A percentile compares a stretch with the other conserved stretches of the same genome.
Evolutionary conservation across 495 filamentous ascomycete genomes (phyloP).

Genomic region (Tuber microsphaerosporum): DNA sequence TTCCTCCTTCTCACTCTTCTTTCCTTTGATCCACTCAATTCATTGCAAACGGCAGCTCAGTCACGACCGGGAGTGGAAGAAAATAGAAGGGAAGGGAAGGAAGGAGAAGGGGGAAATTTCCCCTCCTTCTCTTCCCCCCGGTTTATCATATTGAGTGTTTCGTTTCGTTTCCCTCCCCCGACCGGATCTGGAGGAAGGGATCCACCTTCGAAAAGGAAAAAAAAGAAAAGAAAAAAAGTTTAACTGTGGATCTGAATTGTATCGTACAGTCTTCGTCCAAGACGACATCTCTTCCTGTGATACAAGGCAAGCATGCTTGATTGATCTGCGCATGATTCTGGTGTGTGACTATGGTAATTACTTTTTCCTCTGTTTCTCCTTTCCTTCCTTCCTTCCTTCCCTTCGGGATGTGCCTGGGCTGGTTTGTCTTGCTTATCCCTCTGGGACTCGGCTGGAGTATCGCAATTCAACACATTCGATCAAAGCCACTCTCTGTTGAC

Average conservation of each 20-base stretch:
- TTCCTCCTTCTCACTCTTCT: background rate
- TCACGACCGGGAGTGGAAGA: background rate
- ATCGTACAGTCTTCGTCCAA: background rate
- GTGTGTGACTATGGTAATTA: background rate
- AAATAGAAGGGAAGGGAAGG: background rate
- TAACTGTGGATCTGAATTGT: slow-evolving; percentile 2
- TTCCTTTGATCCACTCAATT: background rate
- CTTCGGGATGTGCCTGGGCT: background rate
- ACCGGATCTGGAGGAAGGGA: background rate
- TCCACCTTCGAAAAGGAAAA: background rate
- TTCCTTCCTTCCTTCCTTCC: background rate
- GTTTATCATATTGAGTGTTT: background rate
- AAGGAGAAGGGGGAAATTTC: background rate
- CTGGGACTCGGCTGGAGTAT: background rate
- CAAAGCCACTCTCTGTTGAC: slow-evolving; percentile 1
- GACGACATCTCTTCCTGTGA: slow-evolving; percentile 1
- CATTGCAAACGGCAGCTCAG: background rate
- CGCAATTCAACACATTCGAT: background rate
- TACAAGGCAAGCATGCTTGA: slow-evolving; percentile 5
- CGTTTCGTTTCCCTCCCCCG: background rate
- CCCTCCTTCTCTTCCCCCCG: background rate
- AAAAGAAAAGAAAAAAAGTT: background rate
- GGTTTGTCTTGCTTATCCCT: background rate
- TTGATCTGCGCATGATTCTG: background rate
- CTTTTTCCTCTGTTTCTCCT: background rate